These are phyloP conservation scores for Breynia disticha DNA, from an alignment of 441 rosid genomes.

Conservation along the genomic window DNA sequence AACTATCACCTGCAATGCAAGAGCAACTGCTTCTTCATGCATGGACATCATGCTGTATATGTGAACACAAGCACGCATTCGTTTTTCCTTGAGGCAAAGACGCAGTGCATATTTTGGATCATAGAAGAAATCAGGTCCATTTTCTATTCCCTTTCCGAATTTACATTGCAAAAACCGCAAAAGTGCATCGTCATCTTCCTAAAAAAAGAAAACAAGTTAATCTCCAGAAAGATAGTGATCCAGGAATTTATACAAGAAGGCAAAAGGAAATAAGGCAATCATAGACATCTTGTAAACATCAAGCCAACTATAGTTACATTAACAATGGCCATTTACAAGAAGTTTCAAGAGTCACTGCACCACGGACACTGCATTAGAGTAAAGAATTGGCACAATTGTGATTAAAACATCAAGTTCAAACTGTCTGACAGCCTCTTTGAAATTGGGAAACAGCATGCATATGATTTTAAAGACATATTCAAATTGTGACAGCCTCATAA, in stretches of 20 bases:
- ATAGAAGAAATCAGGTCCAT: constrained; percentile 89
- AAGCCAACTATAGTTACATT: no score
- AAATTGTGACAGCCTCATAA: no score
- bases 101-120: constrained; percentile 99
- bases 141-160: constrained; percentile 88
- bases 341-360: no score
- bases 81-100: constrained; percentile 91
- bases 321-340: no score
- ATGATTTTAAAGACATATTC: no score
- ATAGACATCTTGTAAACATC: not conserved
- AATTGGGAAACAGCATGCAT: no score
- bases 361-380: no score
- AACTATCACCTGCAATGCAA: constrained; percentile 79
- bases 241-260: not conserved
- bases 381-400: no score
- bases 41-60: constrained; percentile 99
- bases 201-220: constrained; percentile 3
- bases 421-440: no score
- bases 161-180: constrained; percentile 94
- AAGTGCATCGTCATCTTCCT: constrained; percentile 96
- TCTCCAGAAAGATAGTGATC: not conserved
- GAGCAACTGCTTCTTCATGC: constrained; percentile 99
- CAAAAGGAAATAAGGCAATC: not conserved
- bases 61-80: constrained; percentile 97
- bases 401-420: no score